Base-by-base conservation (phyloP, 2,329 filamentous ascomycete species). In the Penicillium freii region DNA sequence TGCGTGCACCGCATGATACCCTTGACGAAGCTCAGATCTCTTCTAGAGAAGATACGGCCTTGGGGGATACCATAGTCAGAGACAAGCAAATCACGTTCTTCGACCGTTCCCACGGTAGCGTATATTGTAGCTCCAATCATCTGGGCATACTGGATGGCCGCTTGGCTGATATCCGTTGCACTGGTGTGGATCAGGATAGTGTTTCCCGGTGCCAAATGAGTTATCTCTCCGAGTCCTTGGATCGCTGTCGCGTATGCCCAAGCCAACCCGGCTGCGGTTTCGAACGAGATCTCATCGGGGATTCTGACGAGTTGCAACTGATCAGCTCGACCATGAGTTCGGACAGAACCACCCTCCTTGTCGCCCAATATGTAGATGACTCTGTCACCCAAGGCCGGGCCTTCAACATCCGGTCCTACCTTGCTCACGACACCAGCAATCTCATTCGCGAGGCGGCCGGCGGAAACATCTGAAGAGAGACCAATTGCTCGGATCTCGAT, bases 121-220 rank as follows among this genome's bases (percentile, higher is more conserved):
- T 50, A 64, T 8, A 66, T 53, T 5, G 31, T 54, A 11, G 62
- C 61, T 3, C 58, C 57, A 8, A 47, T 25, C 10, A 50, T 45
- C 3, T 56, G 56, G 23, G 68, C 67, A 51, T 63, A 65, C 40
- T 69, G 66, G 21, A 70, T 63, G 2, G 64, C 66, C 21, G 65
- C 65, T 42, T 64, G 62, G 10, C 68, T 65, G 6, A 66, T 36
- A 36, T 53, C 59, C 13, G 54, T 27, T 23, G 55, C 54, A 27
- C 56, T 66, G 1, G 48, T 51, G 25, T 70, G 62, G 34, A 70
- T 67, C 9, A 70, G 40, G 5, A 70, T 33, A 4, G 46, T 57
- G 13, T 61, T 33, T 5, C 21, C 42, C 1, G 55, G 25, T 27
- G 19, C 15, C 5, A 64, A 45, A 17, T 43, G 29, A 3, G 61